A percentile compares a stretch with the other conserved stretches of the same genome.
phyloP scores from a whole-genome alignment of 306 rosid genomes.

The peach (Prunus persica) region Prunus_persica_NCBIv2 NC_034015.1:10386501-10387000 shows the following conservation, averaged over 20 bases:
- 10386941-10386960: no score
- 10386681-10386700: neutral
- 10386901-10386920: no score
- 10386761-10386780: no score
- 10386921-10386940: no score
- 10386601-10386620: neutral
- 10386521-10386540: neutral
- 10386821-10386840: no score
- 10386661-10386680: neutral
- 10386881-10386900: no score
- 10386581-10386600: neutral
- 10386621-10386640: neutral
- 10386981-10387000: slow-evolving; percentile 9
- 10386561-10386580: neutral
- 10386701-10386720: neutral
- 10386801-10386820: no score
- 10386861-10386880: no score
- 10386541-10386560: neutral
- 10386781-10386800: no score
- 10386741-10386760: no score
- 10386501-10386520: neutral
- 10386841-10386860: neutral
- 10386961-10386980: no score
- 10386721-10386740: slow-evolving; percentile 5
- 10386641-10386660: neutral